These are phyloP conservation scores for Ramichloridium luteum DNA, from an alignment of 2,329 filamentous ascomycete genomes.

Conservation along the genomic window DNA sequence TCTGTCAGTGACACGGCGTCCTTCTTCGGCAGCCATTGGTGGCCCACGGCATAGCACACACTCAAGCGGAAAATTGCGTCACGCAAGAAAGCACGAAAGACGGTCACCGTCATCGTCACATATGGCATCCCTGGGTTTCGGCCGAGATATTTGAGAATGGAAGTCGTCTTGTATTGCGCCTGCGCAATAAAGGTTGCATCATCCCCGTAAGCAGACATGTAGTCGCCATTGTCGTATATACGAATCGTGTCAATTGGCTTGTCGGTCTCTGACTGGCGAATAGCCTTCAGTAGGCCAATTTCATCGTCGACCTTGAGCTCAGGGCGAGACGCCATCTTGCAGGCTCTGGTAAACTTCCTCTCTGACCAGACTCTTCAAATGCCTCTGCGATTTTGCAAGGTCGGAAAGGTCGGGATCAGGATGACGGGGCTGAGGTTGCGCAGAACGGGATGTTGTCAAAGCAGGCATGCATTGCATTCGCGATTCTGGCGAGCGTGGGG, in stretches of 20 bases:
- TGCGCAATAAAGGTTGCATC: conserved; percentile 75
- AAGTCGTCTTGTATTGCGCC: conserved; percentile 90
- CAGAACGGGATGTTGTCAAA: too few relatives aligned
- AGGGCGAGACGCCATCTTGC: conserved; percentile 41
- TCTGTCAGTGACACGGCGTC: background rate
- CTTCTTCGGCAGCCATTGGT: background rate
- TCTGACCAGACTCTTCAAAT: too few relatives aligned
- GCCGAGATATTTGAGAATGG: conserved; percentile 81
- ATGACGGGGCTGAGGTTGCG: too few relatives aligned
- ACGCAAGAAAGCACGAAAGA: conserved; percentile 88
- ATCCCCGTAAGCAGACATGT: conserved; percentile 84
- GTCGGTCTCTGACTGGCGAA: conserved; percentile 66
- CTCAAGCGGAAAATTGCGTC: conserved; percentile 77
- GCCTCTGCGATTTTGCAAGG: too few relatives aligned
- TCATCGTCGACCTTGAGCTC: conserved; percentile 78
- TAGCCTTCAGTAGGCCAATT: conserved; percentile 91
- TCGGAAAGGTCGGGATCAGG: too few relatives aligned
- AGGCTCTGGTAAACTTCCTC: too few relatives aligned
- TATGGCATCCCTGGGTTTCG: conserved; percentile 76
- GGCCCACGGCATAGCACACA: background rate
- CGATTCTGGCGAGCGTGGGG: too few relatives aligned
- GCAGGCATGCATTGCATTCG: too few relatives aligned
- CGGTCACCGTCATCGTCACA: conserved; percentile 88
- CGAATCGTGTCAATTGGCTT: conserved; percentile 69
- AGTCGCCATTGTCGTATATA: conserved; percentile 89